Conservation (phyloP, 495 filamentous ascomycete species). For the Aspergillus taichungensis region DNA sequence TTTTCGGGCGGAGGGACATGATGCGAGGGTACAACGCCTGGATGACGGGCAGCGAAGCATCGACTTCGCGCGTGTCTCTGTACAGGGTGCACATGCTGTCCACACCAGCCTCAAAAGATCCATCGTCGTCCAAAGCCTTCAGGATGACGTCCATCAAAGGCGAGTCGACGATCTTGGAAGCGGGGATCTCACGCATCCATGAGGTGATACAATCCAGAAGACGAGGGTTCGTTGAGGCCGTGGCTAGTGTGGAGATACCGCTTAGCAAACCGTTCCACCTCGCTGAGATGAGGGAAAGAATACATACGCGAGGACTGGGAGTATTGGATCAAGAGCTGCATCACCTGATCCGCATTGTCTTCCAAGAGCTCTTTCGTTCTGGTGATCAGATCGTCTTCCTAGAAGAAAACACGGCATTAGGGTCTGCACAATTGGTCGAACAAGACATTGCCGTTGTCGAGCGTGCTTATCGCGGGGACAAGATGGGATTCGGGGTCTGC, state of each 20-base stretch:
- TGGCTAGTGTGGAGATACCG: slow-evolving; percentile 18
- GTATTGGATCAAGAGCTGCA: slow-evolving; percentile 78
- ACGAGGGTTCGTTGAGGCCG: slow-evolving; percentile 78
- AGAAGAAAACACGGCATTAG: slow-evolving; percentile 38
- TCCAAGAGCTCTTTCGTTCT: slow-evolving; percentile 82
- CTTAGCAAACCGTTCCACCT: neutral
- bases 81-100: slow-evolving; percentile 90
- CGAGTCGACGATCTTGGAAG: slow-evolving; percentile 74
- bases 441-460: slow-evolving; percentile 9
- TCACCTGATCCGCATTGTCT: slow-evolving; percentile 80
- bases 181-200: slow-evolving; percentile 87
- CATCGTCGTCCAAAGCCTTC: slow-evolving; percentile 61
- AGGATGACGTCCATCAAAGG: slow-evolving; percentile 75
- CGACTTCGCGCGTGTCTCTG: slow-evolving; percentile 83
- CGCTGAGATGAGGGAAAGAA: neutral
- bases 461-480: slow-evolving; percentile 9
- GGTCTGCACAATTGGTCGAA: slow-evolving; percentile 23
- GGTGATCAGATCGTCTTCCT: slow-evolving; percentile 85
- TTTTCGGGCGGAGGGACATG: slow-evolving; percentile 69
- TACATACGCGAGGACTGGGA: slow-evolving; percentile 78
- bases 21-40: slow-evolving; percentile 77
- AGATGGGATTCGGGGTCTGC: slow-evolving; percentile 30
- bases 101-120: slow-evolving; percentile 79
- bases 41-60: slow-evolving; percentile 72
- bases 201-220: slow-evolving; percentile 92